phyloP scores from a whole-genome alignment of 2,329 filamentous ascomycete species.

The Aureobasidium sp. region DNA sequence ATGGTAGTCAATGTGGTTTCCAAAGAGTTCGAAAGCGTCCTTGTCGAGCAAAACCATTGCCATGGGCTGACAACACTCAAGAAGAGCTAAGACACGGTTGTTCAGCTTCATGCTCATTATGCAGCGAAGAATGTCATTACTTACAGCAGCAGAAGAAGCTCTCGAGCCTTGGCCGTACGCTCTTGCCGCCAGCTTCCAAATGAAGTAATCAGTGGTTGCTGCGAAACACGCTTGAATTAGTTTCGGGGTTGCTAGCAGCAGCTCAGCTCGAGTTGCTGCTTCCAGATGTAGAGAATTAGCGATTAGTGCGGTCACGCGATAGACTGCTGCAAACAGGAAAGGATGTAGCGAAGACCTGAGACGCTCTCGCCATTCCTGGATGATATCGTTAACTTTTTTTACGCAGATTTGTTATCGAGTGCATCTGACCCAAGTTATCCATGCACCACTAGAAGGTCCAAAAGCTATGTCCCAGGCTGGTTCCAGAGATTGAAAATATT shows the following conservation, averaged over 20 bases:
- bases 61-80: slow-evolving; percentile 74
- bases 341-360: slow-evolving; percentile 89
- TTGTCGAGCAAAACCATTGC: slow-evolving; percentile 93
- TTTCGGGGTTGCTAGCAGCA: slow-evolving; percentile 68
- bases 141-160: slow-evolving; percentile 63
- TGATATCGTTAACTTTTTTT: not conserved
- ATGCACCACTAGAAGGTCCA: slow-evolving; percentile 68
- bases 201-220: slow-evolving; percentile 74
- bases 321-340: slow-evolving; percentile 71
- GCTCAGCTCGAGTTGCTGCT: slow-evolving; percentile 52
- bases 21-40: slow-evolving; percentile 89
- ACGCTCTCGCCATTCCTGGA: slow-evolving; percentile 83
- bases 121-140: slow-evolving; percentile 30
- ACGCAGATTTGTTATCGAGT: not conserved
- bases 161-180: slow-evolving; percentile 62
- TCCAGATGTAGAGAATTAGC: slow-evolving; percentile 50
- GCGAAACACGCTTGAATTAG: slow-evolving; percentile 70
- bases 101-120: not conserved
- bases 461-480: slow-evolving; percentile 89
- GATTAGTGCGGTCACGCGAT: slow-evolving; percentile 54
- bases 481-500: slow-evolving; percentile 93
- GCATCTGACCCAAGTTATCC: slow-evolving; percentile 80
- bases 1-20: slow-evolving; percentile 81
- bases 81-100: slow-evolving; percentile 47
- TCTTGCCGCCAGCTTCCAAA: slow-evolving; percentile 70